Evolutionary conservation across 2,329 filamentous ascomycete species (phyloP).

Genomic region (Calycina marina): DNA sequence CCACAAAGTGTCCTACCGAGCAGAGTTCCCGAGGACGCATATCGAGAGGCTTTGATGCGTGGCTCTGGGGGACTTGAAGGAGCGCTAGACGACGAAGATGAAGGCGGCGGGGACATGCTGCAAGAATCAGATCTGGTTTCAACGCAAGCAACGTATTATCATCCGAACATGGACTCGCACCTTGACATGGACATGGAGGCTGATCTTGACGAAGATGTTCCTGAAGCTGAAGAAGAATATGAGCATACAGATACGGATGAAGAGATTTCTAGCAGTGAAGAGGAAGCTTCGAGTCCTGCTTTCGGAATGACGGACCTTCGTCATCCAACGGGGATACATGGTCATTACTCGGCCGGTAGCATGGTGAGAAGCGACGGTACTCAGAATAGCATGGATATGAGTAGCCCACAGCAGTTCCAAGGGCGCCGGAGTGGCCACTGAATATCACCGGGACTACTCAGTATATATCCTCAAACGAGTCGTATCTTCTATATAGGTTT

Average conservation of each 20-base stretch:
- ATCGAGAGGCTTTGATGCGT: slow-evolving; percentile 41
- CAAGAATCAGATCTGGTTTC: slow-evolving; percentile 44
- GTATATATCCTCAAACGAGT: no score
- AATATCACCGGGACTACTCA: no score
- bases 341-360: slow-evolving; percentile 11
- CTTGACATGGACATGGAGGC: slow-evolving; percentile 43
- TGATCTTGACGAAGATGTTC: slow-evolving; percentile 59
- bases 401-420: slow-evolving; percentile 8
- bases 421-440: neutral
- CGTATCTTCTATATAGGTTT: no score
- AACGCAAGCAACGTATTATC: slow-evolving; percentile 17
- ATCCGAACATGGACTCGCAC: slow-evolving; percentile 21
- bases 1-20: slow-evolving; percentile 19
- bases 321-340: slow-evolving; percentile 4
- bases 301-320: slow-evolving; percentile 26
- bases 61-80: slow-evolving; percentile 33
- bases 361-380: slow-evolving; percentile 23
- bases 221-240: slow-evolving; percentile 49
- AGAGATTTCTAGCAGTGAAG: slow-evolving; percentile 37
- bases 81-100: slow-evolving; percentile 40
- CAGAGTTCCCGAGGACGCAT: slow-evolving; percentile 43
- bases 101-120: slow-evolving; percentile 44
- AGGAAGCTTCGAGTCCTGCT: no score
- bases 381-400: slow-evolving; percentile 21
- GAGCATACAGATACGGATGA: slow-evolving; percentile 68